Evolutionary conservation across 1,284 basidiomycete species (phyloP).

Genomic region (Rhodotorula sp.): DNA sequence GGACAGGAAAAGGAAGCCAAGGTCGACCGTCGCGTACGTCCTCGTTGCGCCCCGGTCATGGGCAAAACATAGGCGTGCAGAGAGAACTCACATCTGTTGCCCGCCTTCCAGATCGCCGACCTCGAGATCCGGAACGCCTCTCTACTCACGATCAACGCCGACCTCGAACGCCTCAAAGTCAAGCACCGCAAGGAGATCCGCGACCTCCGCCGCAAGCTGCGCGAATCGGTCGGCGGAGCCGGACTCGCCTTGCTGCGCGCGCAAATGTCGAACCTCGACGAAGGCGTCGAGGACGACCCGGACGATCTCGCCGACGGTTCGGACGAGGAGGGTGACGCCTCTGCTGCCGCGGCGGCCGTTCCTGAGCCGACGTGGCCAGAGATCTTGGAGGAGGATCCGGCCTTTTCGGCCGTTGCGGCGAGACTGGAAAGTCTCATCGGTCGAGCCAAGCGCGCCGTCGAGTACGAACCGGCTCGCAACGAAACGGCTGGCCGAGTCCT

Average conservation of each 20-base stretch:
- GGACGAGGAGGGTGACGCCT: conserved; percentile 8
- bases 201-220: conserved; percentile 40
- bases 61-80: too few species aligned
- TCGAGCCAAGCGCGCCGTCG: conserved; percentile 37
- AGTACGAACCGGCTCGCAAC: conserved; percentile 15
- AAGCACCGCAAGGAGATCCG: conserved; percentile 51
- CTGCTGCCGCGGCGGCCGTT: not conserved
- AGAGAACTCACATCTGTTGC: not conserved
- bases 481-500: conserved; percentile 25
- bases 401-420: conserved; percentile 37
- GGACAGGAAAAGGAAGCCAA: conserved; percentile 26
- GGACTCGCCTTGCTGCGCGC: not conserved
- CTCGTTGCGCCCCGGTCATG: not conserved
- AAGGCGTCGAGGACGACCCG: conserved; percentile 17
- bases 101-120: conserved; percentile 48
- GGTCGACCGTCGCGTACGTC: conserved; percentile 27
- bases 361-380: conserved; percentile 39
- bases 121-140: conserved; percentile 53
- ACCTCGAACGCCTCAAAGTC: conserved; percentile 50
- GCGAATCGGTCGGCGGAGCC: conserved; percentile 28
- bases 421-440: conserved; percentile 38
- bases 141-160: conserved; percentile 52
- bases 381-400: conserved; percentile 36
- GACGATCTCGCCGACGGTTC: conserved; percentile 14
- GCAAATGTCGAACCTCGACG: conserved; percentile 1